phyloP scores from a whole-genome alignment of 1,284 basidiomycete genomes.

The Rhizoctonia solani region DNA sequence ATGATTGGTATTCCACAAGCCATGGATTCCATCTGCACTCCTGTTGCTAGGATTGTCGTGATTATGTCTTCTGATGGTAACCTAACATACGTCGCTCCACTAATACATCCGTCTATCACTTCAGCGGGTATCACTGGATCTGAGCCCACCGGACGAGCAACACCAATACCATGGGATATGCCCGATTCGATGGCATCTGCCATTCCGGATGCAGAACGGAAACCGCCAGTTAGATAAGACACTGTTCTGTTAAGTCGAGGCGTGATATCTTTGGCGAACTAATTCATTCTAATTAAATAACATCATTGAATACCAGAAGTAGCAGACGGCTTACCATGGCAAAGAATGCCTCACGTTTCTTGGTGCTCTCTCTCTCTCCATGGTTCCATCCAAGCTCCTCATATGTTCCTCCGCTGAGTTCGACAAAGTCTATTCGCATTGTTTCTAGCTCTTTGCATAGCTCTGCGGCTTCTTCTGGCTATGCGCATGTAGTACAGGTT shows the following conservation, averaged over 20 bases:
- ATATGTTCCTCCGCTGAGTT: slow-evolving; percentile 54
- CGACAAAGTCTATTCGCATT: slow-evolving; percentile 55
- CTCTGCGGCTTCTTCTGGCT: slow-evolving; percentile 50
- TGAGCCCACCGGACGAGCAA: slow-evolving; percentile 52
- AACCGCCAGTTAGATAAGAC: slow-evolving; percentile 56
- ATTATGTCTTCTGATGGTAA: neutral
- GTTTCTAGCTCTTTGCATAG: slow-evolving; percentile 53
- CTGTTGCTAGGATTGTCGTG: neutral
- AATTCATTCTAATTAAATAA: slow-evolving; percentile 34
- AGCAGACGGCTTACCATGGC: slow-evolving; percentile 43
- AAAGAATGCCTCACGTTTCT: slow-evolving; percentile 50
- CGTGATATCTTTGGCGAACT: slow-evolving; percentile 52
- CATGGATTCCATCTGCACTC: slow-evolving; percentile 14
- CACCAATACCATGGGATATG: slow-evolving; percentile 49
- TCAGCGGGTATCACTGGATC: slow-evolving; percentile 52
- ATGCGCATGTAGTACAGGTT: slow-evolving; percentile 4
- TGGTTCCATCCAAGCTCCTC: slow-evolving; percentile 44
- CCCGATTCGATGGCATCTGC: slow-evolving; percentile 45
- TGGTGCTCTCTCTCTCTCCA: slow-evolving; percentile 45
- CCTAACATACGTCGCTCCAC: slow-evolving; percentile 39
- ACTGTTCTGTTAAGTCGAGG: slow-evolving; percentile 45
- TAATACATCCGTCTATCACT: slow-evolving; percentile 48
- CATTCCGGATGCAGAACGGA: slow-evolving; percentile 51
- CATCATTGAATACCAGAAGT: too few species aligned
- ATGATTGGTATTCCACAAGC: neutral